Percentiles rank a stretch among this genome's conserved stretches.
These are phyloP conservation scores for Rhizopogon vesiculosus DNA, from an alignment of 768 basidiomycete species.

Conservation along the genomic window DNA sequence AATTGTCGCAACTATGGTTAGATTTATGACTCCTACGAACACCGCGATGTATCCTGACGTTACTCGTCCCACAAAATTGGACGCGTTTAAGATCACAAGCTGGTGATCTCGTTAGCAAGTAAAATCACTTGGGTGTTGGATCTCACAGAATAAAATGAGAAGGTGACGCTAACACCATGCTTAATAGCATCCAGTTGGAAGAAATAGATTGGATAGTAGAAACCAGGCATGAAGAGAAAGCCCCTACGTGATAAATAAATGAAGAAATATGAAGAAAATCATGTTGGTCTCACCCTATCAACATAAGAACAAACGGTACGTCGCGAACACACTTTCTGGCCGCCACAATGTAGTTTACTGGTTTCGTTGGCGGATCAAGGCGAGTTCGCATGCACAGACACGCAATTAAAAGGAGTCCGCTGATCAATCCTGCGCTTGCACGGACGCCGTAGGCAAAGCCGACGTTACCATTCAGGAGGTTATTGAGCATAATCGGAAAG, in stretches of 20 bases:
- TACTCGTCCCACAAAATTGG: constrained; percentile 31
- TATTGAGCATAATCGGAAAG: constrained; percentile 51
- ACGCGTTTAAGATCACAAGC: constrained; percentile 35
- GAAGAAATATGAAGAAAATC: no score
- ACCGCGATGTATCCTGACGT: constrained; percentile 32
- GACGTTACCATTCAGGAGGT: constrained; percentile 43
- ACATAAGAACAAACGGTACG: no score
- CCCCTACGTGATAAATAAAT: background rate
- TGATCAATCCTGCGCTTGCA: constrained; percentile 17
- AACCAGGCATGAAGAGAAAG: constrained; percentile 27
- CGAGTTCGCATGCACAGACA: no score
- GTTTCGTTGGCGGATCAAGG: no score
- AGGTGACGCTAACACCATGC: constrained; percentile 37
- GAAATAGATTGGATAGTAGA: constrained; percentile 52
- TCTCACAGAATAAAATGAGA: constrained; percentile 54
- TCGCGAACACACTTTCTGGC: no score
- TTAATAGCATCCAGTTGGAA: constrained; percentile 50
- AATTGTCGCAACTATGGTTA: constrained; percentile 31
- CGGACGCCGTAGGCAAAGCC: constrained; percentile 72
- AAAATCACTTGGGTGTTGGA: background rate
- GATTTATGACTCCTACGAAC: constrained; percentile 39
- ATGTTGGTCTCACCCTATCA: no score
- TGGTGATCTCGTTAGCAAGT: constrained; percentile 10
- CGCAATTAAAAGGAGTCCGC: no score
- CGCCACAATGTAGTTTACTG: no score